Evolutionary conservation across 345 rosid genomes (phyloP).

Genomic region (Eutrema heterophyllum): DNA sequence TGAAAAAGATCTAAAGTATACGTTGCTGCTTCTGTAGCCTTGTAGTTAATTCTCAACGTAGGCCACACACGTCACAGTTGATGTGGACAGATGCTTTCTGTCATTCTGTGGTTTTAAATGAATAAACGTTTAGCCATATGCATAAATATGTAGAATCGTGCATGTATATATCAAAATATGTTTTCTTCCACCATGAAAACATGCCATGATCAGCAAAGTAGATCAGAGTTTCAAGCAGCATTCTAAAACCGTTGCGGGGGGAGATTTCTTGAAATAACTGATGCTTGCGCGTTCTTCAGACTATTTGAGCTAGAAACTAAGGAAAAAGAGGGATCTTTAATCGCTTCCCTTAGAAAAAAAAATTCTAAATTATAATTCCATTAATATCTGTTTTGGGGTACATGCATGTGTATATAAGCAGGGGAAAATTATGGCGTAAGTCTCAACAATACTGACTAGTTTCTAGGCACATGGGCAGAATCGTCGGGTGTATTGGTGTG

Average conservation of each 20-base stretch:
- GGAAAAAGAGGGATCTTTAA: not conserved
- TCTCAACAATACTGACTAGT: conserved; percentile 31
- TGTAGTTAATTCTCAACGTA: conserved; percentile 14
- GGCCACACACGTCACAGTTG: conserved; percentile 24
- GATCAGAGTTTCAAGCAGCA: not conserved
- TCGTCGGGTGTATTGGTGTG: conserved; percentile 71
- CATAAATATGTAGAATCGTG: not conserved
- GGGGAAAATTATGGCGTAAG: not conserved
- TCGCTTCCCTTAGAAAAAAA: not conserved
- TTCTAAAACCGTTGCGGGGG: not conserved
- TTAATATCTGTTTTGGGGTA: not conserved
- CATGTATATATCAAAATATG: not conserved
- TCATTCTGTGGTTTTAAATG: conserved; percentile 11
- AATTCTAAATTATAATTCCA: not conserved
- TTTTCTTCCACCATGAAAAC: not conserved
- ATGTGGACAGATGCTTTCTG: not conserved
- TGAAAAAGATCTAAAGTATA: conserved; percentile 21
- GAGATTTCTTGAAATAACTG: not conserved
- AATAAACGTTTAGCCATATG: not conserved
- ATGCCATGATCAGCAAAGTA: not conserved
- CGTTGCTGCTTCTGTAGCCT: conserved; percentile 28
- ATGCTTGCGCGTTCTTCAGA: not conserved
- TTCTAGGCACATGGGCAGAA: conserved; percentile 89
- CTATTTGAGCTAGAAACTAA: too few relatives aligned
- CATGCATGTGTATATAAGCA: not conserved